Conservation (phyloP, 768 basidiomycete species). For the Pleurotus tuber-regium region DNA sequence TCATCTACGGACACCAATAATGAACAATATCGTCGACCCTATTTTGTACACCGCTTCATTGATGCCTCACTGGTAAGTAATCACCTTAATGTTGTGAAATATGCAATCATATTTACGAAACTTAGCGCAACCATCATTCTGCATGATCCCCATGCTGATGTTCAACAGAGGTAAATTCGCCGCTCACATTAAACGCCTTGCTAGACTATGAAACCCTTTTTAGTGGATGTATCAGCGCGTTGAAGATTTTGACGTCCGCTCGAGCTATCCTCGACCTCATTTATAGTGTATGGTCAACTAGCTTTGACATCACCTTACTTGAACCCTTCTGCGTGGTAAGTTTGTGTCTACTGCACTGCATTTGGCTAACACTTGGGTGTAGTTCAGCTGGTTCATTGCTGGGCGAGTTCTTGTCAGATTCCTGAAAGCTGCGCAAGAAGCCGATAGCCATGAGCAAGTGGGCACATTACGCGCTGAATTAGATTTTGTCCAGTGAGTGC, state of each 20-base stretch:
- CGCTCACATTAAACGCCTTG: not conserved
- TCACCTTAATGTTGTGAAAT: no score
- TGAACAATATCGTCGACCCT: conserved; percentile 54
- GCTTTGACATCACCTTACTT: conserved; percentile 66
- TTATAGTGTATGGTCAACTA: conserved; percentile 65
- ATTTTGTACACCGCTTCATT: conserved; percentile 52
- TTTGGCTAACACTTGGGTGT: not conserved
- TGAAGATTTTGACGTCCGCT: conserved; percentile 65
- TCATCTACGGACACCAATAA: conserved; percentile 54
- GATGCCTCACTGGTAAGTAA: conserved; percentile 39
- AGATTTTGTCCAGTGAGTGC: conserved; percentile 62
- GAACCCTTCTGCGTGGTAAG: conserved; percentile 71
- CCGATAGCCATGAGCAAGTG: conserved; percentile 54
- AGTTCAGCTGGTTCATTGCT: conserved; percentile 71
- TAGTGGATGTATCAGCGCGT: conserved; percentile 62
- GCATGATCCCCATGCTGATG: conserved; percentile 74
- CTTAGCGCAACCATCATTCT: conserved; percentile 66
- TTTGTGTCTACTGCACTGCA: conserved; percentile 1
- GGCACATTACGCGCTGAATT: conserved; percentile 59
- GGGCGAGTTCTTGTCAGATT: conserved; percentile 69
- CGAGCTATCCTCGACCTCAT: conserved; percentile 66
- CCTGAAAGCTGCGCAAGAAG: conserved; percentile 59
- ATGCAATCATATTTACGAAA: no score
- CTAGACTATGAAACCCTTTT: not conserved
- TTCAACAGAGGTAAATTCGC: conserved; percentile 32